Percentiles rank a stretch among this genome's conserved stretches.
Evolutionary conservation across 2,329 filamentous ascomycete species (phyloP).

Genomic region (Exophiala aquamarina): DNA sequence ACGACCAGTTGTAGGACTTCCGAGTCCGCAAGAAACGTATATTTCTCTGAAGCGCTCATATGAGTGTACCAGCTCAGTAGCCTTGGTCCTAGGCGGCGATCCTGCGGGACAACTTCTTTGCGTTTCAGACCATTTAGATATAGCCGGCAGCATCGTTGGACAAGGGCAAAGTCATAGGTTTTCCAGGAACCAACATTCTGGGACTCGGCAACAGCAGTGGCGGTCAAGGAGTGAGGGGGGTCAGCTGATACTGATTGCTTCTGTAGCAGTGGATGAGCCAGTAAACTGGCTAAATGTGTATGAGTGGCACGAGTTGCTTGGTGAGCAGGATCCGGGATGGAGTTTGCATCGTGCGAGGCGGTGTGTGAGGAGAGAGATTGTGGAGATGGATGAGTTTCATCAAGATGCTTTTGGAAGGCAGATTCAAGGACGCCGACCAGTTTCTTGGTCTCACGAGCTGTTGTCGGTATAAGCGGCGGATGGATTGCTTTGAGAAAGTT

Average conservation of each 20-base stretch:
- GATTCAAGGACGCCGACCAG: constrained; percentile 61
- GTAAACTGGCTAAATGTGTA: constrained; percentile 23
- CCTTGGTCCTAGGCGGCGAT: constrained; percentile 16
- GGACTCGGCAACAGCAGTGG: constrained; percentile 20
- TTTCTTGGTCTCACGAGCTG: constrained; percentile 57
- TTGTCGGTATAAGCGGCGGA: constrained; percentile 49
- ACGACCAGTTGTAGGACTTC: constrained; percentile 12
- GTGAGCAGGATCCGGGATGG: constrained; percentile 20
- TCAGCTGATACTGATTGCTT: constrained; percentile 6
- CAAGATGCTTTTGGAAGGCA: constrained; percentile 64
- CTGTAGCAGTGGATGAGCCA: constrained; percentile 24
- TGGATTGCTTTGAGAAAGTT: constrained; percentile 56
- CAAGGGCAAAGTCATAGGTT: constrained; percentile 12
- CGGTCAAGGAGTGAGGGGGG: constrained; percentile 11
- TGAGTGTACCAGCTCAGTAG: constrained; percentile 23
- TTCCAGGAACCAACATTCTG: constrained; percentile 19
- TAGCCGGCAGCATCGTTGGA: constrained; percentile 16
- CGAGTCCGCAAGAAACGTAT: constrained; percentile 16
- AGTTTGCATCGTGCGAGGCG: constrained; percentile 20
- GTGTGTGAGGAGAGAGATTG: constrained; percentile 23
- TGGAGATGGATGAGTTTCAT: constrained; percentile 54
- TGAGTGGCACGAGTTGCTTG: constrained; percentile 19
- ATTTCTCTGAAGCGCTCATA: constrained; percentile 14
- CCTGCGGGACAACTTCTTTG: constrained; percentile 9
- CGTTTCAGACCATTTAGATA: constrained; percentile 16